These are phyloP conservation scores for Mortierella sp. DNA, from an alignment of 371 early-diverging fungal species.

Conservation along the genomic window DNA sequence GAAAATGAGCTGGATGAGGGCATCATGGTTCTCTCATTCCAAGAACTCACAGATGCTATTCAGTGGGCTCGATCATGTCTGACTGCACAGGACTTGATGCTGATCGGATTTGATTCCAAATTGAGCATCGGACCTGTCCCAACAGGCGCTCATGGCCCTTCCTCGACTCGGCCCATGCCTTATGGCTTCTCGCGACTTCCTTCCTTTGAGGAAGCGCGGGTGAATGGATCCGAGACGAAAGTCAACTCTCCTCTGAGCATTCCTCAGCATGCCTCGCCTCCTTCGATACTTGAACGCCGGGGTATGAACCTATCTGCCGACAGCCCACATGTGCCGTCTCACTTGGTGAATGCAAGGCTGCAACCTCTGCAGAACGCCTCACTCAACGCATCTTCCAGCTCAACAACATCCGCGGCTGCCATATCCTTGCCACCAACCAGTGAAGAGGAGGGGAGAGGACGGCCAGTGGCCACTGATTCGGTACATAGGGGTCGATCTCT, in stretches of 20 bases:
- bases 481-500: not conserved
- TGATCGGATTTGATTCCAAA: conserved; percentile 26
- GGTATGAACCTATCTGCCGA: conserved; percentile 22
- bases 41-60: conserved; percentile 31
- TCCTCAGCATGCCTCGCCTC: not conserved
- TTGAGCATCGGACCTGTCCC: not conserved
- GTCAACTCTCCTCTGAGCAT: not conserved
- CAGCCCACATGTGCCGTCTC: not conserved
- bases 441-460: conserved; percentile 13
- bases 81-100: conserved; percentile 37
- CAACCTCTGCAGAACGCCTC: conserved; percentile 8
- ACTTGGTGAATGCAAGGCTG: not conserved
- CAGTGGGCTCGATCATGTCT: conserved; percentile 33
- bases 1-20: conserved; percentile 27
- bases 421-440: not conserved
- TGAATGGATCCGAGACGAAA: not conserved
- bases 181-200: conserved; percentile 21
- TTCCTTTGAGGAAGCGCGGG: conserved; percentile 17
- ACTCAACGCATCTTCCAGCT: not conserved
- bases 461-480: not conserved
- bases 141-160: not conserved
- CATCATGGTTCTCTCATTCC: conserved; percentile 22
- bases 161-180: not conserved
- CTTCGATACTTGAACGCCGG: conserved; percentile 38
- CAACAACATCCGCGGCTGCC: not conserved